A percentile compares a stretch with the other conserved stretches of the same genome.
These are phyloP conservation scores for Penicillium fuscoglaucum DNA, from an alignment of 2,329 filamentous ascomycete genomes.

Conservation along the genomic window DNA sequence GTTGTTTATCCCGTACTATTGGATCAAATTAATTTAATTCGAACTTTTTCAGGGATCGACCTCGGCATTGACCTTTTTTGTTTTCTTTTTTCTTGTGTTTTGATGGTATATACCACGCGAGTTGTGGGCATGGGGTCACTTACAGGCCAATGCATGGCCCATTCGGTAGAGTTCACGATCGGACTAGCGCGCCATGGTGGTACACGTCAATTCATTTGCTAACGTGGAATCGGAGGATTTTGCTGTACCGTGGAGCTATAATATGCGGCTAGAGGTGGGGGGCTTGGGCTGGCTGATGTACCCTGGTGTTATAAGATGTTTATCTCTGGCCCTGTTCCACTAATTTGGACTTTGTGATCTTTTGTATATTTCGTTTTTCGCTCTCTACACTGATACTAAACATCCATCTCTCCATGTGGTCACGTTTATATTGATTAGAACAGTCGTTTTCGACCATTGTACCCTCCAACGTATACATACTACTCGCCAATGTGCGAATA, in stretches of 20 bases:
- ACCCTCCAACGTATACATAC: background rate
- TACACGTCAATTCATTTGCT: constrained; percentile 11
- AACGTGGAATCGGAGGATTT: background rate
- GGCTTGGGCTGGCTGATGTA: background rate
- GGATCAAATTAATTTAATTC: constrained; percentile 18
- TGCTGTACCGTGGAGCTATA: background rate
- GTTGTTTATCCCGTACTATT: background rate
- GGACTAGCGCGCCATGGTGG: constrained; percentile 3
- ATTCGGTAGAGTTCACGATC: constrained; percentile 12
- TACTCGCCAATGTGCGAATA: background rate
- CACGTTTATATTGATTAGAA: background rate
- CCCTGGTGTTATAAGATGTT: constrained; percentile 6
- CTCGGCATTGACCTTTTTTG: background rate
- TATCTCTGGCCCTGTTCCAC: background rate
- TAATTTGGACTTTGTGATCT: background rate
- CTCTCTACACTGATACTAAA: background rate
- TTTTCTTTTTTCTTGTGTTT: background rate
- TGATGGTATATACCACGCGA: constrained; percentile 12
- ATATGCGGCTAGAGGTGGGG: background rate
- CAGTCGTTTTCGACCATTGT: background rate
- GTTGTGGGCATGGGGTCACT: background rate
- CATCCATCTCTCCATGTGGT: background rate
- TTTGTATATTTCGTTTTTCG: background rate
- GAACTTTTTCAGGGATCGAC: constrained; percentile 6
- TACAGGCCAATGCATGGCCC: constrained; percentile 1